Percentiles rank a stretch among this genome's conserved stretches.
These are phyloP conservation scores for Prototheca cutis DNA, from an alignment of 163 green algal genomes.

Conservation along the genomic window DNA sequence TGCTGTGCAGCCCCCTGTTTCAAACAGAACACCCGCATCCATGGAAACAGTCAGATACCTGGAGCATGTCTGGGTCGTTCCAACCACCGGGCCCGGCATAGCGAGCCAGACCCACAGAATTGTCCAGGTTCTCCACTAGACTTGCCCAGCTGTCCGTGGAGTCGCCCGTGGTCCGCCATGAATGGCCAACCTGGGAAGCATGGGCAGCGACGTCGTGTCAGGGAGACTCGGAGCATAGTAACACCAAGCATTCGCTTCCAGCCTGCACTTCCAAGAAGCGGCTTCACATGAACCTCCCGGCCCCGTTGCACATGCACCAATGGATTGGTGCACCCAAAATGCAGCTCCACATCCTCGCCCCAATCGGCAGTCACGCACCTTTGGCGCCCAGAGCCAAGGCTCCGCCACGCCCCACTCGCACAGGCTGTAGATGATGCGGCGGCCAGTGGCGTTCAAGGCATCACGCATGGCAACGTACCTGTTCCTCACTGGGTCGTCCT, in stretches of 20 bases:
- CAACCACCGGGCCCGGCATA: conserved; percentile 51
- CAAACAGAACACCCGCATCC: too few species aligned
- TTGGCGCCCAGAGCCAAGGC: conserved; percentile 52
- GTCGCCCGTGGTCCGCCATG: conserved; percentile 56
- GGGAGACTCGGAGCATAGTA: too few species aligned
- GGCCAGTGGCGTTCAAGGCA: conserved; percentile 50
- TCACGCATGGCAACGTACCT: conserved; percentile 52
- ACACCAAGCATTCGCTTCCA: too few species aligned
- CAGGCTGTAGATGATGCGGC: conserved; percentile 61
- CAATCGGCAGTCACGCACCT: too few species aligned
- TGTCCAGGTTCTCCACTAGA: conserved; percentile 38
- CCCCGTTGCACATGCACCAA: too few species aligned
- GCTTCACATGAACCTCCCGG: too few species aligned
- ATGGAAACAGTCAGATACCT: conserved; percentile 41
- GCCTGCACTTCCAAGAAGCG: too few species aligned
- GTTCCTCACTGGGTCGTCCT: neutral
- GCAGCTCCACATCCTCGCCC: too few species aligned
- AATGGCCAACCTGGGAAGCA: conserved; percentile 57
- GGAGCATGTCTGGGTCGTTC: conserved; percentile 80
- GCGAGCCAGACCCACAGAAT: conserved; percentile 31
- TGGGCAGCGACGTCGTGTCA: too few species aligned
- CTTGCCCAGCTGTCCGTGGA: conserved; percentile 37
- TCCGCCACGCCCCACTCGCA: conserved; percentile 60
- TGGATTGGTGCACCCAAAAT: too few species aligned
- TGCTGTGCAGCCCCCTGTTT: too few species aligned